Evolutionary conservation across 768 basidiomycete species (phyloP).

Genomic region (Coprinopsis cinerea): DNA sequence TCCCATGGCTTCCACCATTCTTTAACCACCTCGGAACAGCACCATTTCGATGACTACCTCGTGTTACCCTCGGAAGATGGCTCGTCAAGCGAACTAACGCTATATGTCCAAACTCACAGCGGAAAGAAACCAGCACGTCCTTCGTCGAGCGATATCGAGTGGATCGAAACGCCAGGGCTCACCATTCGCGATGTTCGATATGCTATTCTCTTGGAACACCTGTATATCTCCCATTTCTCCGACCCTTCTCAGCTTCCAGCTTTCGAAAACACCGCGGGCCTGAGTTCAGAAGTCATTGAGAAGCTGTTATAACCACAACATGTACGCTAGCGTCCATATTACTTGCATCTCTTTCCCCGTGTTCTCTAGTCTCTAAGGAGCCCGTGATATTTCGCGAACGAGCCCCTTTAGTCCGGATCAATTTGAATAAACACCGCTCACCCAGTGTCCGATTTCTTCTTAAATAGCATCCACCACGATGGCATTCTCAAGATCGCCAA

Average conservation of each 20-base stretch:
- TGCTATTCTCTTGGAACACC: constrained; percentile 4
- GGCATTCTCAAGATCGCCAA: too few relatives aligned
- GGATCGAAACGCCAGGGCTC: neutral
- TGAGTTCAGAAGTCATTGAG: neutral
- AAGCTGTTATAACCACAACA: neutral
- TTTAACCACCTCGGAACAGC: neutral
- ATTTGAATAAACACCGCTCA: too few relatives aligned
- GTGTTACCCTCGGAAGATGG: neutral
- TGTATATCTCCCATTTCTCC: neutral
- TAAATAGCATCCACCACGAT: too few relatives aligned
- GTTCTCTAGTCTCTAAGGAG: too few relatives aligned
- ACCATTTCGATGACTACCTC: constrained; percentile 7
- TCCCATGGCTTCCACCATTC: neutral
- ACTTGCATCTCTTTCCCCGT: too few relatives aligned
- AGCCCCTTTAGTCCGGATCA: too few relatives aligned
- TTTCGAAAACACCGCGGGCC: neutral
- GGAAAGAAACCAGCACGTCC: neutral
- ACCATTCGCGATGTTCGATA: constrained; percentile 10
- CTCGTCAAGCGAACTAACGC: neutral
- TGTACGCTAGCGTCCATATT: too few relatives aligned
- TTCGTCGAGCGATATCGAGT: neutral
- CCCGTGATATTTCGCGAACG: too few relatives aligned
- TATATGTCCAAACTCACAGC: constrained; percentile 10
- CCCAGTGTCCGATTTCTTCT: too few relatives aligned
- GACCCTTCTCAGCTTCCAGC: neutral